Conservation (phyloP, 1,284 basidiomycete genomes). For the Sanghuangporus sanghuang region DNA sequence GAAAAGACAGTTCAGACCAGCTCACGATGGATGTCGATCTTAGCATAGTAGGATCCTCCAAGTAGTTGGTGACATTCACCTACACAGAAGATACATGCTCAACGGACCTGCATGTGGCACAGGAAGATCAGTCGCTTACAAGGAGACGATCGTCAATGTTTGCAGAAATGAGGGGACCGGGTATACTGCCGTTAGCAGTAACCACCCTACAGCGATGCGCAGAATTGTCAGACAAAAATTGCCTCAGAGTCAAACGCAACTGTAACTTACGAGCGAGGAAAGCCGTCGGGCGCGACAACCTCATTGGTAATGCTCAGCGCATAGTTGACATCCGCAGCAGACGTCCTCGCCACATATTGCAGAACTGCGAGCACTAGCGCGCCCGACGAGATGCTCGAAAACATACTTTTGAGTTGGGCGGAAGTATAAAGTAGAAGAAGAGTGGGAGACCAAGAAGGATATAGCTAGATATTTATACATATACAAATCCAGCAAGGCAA, state of each 20-base stretch:
- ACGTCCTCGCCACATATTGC: neutral
- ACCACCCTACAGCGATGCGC: slow-evolving; percentile 10
- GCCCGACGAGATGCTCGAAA: neutral
- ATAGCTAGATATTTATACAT: neutral
- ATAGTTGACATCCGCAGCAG: slow-evolving; percentile 1
- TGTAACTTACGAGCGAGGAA: slow-evolving; percentile 28
- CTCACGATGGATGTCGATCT: slow-evolving; percentile 25
- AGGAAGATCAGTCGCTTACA: slow-evolving; percentile 5
- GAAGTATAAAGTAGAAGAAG: neutral
- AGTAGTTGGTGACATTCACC: slow-evolving; percentile 15
- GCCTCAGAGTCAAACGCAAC: neutral
- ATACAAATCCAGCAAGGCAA: neutral
- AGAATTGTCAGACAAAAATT: neutral
- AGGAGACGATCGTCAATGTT: slow-evolving; percentile 20
- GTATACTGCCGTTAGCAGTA: slow-evolving; percentile 18
- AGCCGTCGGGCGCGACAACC: slow-evolving; percentile 37
- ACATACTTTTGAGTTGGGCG: neutral
- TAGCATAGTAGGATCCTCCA: slow-evolving; percentile 21
- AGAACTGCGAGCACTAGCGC: neutral
- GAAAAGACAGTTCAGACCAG: neutral
- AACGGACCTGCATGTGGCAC: neutral
- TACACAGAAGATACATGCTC: neutral
- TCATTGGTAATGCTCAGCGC: slow-evolving; percentile 30
- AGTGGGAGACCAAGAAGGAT: neutral
- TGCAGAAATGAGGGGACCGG: slow-evolving; percentile 20